Evolutionary conservation across 768 basidiomycete species (phyloP), one percentile per base, ranked within the genome.

Genomic region (Sporobolomyces pararoseus): DNA sequence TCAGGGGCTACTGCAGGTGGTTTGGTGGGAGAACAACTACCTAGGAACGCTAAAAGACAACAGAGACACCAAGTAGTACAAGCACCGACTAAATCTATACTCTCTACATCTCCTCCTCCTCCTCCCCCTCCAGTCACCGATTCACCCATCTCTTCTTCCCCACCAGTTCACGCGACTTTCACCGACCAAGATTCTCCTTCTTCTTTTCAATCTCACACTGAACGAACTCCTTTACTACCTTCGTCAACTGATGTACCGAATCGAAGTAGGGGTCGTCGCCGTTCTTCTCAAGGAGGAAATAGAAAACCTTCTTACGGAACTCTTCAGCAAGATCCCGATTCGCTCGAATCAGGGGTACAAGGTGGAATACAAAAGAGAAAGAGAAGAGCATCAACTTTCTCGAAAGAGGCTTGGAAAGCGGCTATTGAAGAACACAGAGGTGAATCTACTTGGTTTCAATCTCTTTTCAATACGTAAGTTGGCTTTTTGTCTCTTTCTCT

Each of bases 381-480:
- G 39, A 53, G 67, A 13, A 21, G 68, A 3, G 7, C 47, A 7
- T 67, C 69, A 32, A 67, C 62, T 13, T 70, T 71, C 37, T 65
- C 58, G 2, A 54, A 54, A 25, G 66, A 68, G 25, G 59, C 35
- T 14, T 74, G 73, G 73, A 65, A 71, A 59, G 63, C 55, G 3
- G 49, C 52, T 7, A 63, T 74, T 44, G 73, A 74, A 62, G 69
- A 70, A 53, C 62, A 57, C 21, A 34, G 66, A 16, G 77, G 77
- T 46, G 57, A 66, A 64, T 63, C 63, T 23, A 76, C 73, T 6
- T 77, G 65, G 60, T 72, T 67, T 4, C 77, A 77, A 65, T 73
- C 74, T 2, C 65, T 77, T 16, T 77, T 77, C 73, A 77, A 77
- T 39, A 69, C 76, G 67, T 71, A n/a, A 31, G 73, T 37, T 21